These are phyloP conservation scores for Tricholoma sp. DNA, from an alignment of 768 basidiomycete species.

Conservation along the genomic window DNA sequence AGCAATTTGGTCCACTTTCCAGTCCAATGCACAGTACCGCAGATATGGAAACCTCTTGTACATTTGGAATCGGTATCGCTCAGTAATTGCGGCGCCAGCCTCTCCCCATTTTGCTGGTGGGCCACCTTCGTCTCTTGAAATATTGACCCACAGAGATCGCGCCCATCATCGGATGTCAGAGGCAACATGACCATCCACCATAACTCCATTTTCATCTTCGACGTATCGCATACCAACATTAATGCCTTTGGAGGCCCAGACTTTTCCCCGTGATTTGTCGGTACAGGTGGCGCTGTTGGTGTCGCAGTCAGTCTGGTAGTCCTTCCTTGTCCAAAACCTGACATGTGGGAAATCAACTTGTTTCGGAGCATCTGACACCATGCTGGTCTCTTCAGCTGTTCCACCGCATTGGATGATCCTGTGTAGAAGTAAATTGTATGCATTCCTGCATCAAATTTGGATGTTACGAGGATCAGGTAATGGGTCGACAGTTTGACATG, in stretches of 20 bases:
- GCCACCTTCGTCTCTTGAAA: background rate
- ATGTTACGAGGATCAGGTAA: no score
- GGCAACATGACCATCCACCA: background rate
- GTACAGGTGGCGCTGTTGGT: background rate
- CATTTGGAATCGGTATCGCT: background rate
- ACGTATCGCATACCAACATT: background rate
- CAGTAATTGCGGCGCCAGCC: background rate
- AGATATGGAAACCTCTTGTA: background rate
- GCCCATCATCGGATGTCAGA: background rate
- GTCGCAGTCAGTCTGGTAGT: background rate
- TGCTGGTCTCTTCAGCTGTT: background rate
- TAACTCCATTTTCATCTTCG: background rate
- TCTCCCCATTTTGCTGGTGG: background rate
- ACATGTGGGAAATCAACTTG: background rate
- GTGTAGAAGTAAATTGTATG: background rate
- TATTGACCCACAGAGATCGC: background rate
- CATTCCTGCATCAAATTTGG: background rate
- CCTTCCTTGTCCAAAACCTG: background rate
- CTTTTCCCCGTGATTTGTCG: background rate
- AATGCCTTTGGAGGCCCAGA: background rate
- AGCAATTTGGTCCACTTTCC: background rate
- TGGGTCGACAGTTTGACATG: background rate
- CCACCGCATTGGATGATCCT: no score
- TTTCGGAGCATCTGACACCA: background rate
- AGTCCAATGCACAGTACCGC: background rate